Evolutionary conservation across 306 rosid genomes (phyloP).

Genomic region (Malus fusca): DNA sequence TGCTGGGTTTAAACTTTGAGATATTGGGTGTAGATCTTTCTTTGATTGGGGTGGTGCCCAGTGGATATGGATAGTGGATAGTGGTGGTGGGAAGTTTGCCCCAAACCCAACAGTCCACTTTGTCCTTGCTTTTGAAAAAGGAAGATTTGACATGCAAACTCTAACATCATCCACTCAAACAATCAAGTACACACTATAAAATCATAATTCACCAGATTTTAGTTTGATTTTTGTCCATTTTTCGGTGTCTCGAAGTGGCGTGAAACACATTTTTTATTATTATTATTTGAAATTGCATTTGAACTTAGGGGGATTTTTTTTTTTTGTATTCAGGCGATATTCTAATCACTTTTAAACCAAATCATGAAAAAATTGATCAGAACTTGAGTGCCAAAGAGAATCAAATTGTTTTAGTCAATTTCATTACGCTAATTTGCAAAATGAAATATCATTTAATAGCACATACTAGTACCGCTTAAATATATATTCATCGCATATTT

Average conservation of each 20-base stretch:
- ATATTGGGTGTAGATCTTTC: neutral
- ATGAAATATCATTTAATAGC: too few species aligned
- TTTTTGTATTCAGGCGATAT: too few species aligned
- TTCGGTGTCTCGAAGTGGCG: neutral
- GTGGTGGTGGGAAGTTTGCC: neutral
- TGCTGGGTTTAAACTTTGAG: neutral
- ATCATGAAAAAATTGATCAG: neutral
- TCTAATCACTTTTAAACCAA: too few species aligned
- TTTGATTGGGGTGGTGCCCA: neutral
- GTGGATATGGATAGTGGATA: neutral
- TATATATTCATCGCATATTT: neutral
- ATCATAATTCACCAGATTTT: neutral
- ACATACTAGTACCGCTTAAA: neutral
- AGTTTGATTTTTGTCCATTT: neutral
- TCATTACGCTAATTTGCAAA: too few species aligned
- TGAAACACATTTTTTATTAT: neutral
- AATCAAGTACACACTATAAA: neutral
- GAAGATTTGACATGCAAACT: neutral
- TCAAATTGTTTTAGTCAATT: too few species aligned
- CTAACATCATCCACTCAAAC: neutral
- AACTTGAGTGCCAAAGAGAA: too few species aligned
- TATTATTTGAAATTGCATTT: neutral
- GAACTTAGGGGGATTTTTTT: too few species aligned
- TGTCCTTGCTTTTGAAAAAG: neutral
- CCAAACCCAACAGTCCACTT: neutral